Conservation (phyloP, 306 rosid species). For the Myrica gale region DNA sequence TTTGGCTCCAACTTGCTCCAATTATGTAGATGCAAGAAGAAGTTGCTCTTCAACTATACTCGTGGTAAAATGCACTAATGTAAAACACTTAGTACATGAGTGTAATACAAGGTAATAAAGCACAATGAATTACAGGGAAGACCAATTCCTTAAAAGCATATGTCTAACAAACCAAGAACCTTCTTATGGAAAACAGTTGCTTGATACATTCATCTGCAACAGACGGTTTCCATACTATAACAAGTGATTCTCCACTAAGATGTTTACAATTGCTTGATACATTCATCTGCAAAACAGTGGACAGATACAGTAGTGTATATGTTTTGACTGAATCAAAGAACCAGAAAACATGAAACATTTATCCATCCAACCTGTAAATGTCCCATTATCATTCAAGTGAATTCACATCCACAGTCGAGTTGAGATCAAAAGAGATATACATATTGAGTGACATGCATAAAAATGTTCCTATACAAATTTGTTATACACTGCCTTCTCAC, state of each 20-base stretch:
- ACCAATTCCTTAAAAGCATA: background rate
- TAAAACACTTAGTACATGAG: background rate
- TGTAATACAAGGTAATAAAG: background rate
- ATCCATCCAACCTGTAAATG: background rate
- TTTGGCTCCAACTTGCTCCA: background rate
- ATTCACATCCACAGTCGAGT: background rate
- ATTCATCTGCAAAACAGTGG: background rate
- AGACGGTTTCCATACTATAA: background rate
- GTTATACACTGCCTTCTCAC: background rate
- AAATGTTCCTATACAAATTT: background rate
- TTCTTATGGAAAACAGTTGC: background rate
- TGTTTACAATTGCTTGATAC: too few relatives aligned
- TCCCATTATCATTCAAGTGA: background rate
- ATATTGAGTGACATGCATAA: background rate
- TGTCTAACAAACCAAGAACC: background rate
- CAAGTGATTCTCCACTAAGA: too few relatives aligned
- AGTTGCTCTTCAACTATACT: background rate
- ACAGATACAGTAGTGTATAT: background rate
- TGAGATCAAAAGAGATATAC: conserved; percentile 1
- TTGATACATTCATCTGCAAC: background rate
- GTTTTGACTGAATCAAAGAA: background rate
- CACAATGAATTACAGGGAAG: background rate
- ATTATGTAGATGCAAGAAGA: background rate
- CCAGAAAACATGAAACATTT: background rate
- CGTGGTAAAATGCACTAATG: background rate